Conservation (phyloP, 495 filamentous ascomycete species). For the Xylaria castorea region DNA sequence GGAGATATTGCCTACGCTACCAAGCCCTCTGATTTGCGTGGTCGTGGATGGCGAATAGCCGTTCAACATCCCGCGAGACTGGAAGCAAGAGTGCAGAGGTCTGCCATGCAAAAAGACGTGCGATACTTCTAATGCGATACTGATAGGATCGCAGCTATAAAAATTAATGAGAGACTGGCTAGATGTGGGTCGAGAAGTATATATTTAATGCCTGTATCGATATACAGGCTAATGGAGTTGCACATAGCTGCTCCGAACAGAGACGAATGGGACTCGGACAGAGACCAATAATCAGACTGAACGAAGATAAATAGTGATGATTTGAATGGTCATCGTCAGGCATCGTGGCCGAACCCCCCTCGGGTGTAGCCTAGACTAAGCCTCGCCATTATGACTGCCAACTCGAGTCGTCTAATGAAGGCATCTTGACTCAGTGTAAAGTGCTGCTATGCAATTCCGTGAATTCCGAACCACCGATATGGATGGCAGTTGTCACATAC, state of each 20-base stretch:
- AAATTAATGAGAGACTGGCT: background rate
- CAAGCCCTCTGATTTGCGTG: background rate
- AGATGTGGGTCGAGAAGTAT: background rate
- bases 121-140: background rate
- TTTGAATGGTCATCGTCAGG: background rate
- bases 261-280: background rate
- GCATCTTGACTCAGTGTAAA: background rate
- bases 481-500: background rate
- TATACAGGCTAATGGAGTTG: background rate
- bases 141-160: background rate
- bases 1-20: background rate
- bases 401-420: background rate
- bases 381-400: background rate
- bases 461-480: background rate
- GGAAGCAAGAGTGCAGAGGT: background rate
- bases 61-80: background rate
- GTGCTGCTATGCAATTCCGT: background rate
- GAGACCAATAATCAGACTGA: background rate
- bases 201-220: background rate
- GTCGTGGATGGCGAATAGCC: background rate
- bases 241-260: background rate
- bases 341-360: background rate
- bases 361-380: background rate
- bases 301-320: background rate
- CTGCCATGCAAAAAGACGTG: background rate